Base-by-base conservation (phyloP, 208 protist genomes). In the Trypanosoma platydactyli region DNA sequence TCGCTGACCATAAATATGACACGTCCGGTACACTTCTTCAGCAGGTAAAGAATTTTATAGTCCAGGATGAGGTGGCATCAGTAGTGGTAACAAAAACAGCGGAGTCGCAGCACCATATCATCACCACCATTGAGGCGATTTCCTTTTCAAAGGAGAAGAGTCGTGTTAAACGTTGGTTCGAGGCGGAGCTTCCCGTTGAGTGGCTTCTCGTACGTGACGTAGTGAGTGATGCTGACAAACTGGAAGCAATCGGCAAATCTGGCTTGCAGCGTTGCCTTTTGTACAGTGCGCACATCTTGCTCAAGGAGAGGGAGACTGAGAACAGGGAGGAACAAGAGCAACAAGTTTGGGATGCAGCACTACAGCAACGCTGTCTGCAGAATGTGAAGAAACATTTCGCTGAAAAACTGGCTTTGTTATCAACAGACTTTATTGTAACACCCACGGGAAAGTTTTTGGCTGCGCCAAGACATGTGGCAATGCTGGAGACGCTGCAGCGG, bases 1-100 rank as follows among this genome's bases (percentile, higher is more conserved):
- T 93, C 1, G 85, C 82, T 1, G 89, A 95, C 68, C 89, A 95
- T 73, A 95, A 95, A 68, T 95, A 93, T 58, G 85, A 92, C 55
- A 11, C 51, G 16, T 70, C 80, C 11, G 83, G 81, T 11, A 57
- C 59, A 11, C 77, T 91, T 3, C 25, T 69, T 16, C 30, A 46
- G 33, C 63, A 56, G 16, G 71, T 92, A 15, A 45, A 64, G 16
- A 58, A 56, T 16, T 92, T 90, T 50, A 40, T 83, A 3, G 48
- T 29, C 22, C 15, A 13, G 13, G 79, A 85, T 41, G 27, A 9
- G 13, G 30, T 24, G n/a, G 42, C 33, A 16, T 27, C 63, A 9
- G 45, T 48, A 52, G 51, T 30, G 16, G 56, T 4, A 9, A 35
- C 12, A 11, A 29, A 57, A 18, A 27, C 41, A 7, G 35, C 20